Evolutionary conservation across 225 moss, liverwort and hornwort genomes (phyloP), one percentile per base, ranked within the genome.

Genomic region (Polytrichum formosum): DNA sequence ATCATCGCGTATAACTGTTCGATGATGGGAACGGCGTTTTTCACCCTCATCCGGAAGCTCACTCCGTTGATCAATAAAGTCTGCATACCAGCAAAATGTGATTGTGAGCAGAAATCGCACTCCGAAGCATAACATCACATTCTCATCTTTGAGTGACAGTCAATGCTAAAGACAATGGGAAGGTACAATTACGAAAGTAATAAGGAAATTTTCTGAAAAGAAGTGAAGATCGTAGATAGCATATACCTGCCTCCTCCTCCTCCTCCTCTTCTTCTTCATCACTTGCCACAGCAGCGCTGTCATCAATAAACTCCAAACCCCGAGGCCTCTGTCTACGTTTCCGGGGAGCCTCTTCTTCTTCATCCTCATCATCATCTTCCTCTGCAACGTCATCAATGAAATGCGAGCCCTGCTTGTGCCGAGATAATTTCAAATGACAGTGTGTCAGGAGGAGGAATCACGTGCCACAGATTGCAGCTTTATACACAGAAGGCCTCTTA

Each of bases 231-330:
- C 56, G n/a, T n/a, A 18, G n/a, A 56, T 56, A 53, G 17, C 31
- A 58, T 37, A 23, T 77, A 93, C 93, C 93, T 85, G 83, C 93
- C 78, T 93, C 91, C 67, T 87, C 93, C 53, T 91, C 94, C 46
- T 90, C 92, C 65, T 97, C 96, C 66, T 97, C 93, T 27, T 97
- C 96, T 1, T 96, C 96, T 73, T 97, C 96, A 67, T 94, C 93
- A 81, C 93, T 94, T 26, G 93, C 96, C 68, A 92, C 93, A 66
- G 90, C 93, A 61, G 93, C 93, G 10, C 83, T 89, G 66, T 94
- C 96, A 56, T 92, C 93, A 28, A 97, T 92, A 71, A 93, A 93
- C 73, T 90, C 89, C 62, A 84, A 74, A 55, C 88, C 93, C 70
- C 96, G 89, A 18, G 82, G 82, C 65, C 92, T 82, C 70, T 92